phyloP scores from a whole-genome alignment of 2,329 filamentous ascomycete genomes.

The Penicillium sp. region DNA sequence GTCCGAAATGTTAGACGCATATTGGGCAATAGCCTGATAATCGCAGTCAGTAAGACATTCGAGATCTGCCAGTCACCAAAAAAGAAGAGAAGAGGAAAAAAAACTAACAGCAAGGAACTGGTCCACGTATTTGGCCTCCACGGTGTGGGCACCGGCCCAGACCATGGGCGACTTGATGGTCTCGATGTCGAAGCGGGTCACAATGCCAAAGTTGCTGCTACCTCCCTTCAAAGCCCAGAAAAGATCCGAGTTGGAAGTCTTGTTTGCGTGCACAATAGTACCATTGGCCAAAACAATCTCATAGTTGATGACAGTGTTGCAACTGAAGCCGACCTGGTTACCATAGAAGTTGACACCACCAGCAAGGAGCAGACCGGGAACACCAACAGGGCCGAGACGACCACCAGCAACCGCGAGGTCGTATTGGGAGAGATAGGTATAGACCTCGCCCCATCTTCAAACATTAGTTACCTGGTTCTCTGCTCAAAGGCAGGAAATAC shows the following conservation, averaged over 20 bases:
- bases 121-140: slow-evolving; percentile 32
- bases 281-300: slow-evolving; percentile 46
- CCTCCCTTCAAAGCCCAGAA: slow-evolving; percentile 49
- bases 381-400: slow-evolving; percentile 36
- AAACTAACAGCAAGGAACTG: slow-evolving; percentile 30
- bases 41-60: slow-evolving; percentile 6
- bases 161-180: slow-evolving; percentile 36
- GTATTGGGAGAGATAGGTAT: slow-evolving; percentile 30
- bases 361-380: slow-evolving; percentile 35
- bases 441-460: slow-evolving; percentile 41
- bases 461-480: background rate
- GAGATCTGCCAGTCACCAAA: background rate
- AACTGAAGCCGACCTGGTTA: slow-evolving; percentile 35
- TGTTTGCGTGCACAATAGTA: slow-evolving; percentile 42
- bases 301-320: slow-evolving; percentile 37
- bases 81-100: too few relatives aligned
- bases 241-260: slow-evolving; percentile 37
- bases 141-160: slow-evolving; percentile 39
- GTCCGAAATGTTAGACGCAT: slow-evolving; percentile 35
- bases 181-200: slow-evolving; percentile 47
- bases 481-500: background rate
- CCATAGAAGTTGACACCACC: slow-evolving; percentile 37
- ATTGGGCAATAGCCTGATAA: slow-evolving; percentile 32
- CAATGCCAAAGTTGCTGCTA: slow-evolving; percentile 49
- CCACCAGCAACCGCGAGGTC: slow-evolving; percentile 32